These are phyloP conservation scores for Suillus ampliporus DNA, from an alignment of 768 basidiomycete genomes.

Conservation along the genomic window DNA sequence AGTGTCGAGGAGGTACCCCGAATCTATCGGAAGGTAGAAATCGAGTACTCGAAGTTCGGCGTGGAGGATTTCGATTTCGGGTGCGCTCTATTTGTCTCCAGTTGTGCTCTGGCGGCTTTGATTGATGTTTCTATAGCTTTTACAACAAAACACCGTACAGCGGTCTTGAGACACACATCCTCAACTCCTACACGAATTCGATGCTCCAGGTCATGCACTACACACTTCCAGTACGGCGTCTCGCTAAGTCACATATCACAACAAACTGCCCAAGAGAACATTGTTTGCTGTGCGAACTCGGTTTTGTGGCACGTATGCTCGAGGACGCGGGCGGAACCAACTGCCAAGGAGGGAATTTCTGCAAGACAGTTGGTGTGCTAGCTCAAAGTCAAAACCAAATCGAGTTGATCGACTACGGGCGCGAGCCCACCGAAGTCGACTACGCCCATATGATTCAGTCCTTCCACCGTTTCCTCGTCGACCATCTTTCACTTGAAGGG, in stretches of 20 bases:
- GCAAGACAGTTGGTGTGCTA: conserved; percentile 87
- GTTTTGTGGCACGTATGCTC: conserved; percentile 93
- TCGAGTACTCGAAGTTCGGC: conserved; percentile 98
- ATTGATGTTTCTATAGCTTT: conserved; percentile 56
- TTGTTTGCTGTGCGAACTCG: conserved; percentile 93
- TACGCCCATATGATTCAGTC: conserved; percentile 91
- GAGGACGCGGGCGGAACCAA: conserved; percentile 94
- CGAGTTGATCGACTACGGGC: conserved; percentile 88
- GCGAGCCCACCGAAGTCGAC: conserved; percentile 72
- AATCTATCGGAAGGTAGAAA: conserved; percentile 91
- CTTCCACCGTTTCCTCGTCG: conserved; percentile 93
- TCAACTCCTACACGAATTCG: conserved; percentile 96
- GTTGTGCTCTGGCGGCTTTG: not conserved
- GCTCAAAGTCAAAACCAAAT: conserved; percentile 90
- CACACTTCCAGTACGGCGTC: conserved; percentile 69
- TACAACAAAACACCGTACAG: conserved; percentile 92
- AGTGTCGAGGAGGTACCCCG: conserved; percentile 69
- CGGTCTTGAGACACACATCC: conserved; percentile 95
- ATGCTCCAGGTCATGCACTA: conserved; percentile 92
- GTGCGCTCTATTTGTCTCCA: conserved; percentile 45
- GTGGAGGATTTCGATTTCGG: conserved; percentile 99
- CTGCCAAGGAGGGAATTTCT: conserved; percentile 97
- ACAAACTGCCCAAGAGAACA: conserved; percentile 89
- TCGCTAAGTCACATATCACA: conserved; percentile 92
- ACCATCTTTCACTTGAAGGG: conserved; percentile 80